Base-by-base conservation (phyloP, 2,329 filamentous ascomycete species). In the Diaporthe citrichinensis region DNA sequence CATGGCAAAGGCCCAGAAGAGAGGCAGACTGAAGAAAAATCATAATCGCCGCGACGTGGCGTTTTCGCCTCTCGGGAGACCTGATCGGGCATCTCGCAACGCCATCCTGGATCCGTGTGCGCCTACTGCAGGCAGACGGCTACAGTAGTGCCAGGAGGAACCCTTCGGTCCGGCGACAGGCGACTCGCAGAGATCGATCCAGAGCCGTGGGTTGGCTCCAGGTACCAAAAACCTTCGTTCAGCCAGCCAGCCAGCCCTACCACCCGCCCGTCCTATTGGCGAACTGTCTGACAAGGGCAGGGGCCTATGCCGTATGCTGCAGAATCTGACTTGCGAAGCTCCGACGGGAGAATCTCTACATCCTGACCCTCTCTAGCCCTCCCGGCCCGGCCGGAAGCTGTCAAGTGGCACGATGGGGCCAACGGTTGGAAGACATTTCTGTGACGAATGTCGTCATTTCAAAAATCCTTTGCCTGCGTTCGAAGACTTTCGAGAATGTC, bases 71-170 rank as follows among this genome's bases (percentile, higher is more conserved):
- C 51, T 34, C 53, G 53, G 39, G 53, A 69, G 17, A 36, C 53
- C 53, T 28, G 20, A 59, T 51, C 69, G 39, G 55, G 55, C 31
- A 44, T 53, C 51, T 46, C 65, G 39, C 49, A 28, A n/a, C 25
- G 25, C 51, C n/a, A 44, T 55, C 49, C 46, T 46, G 39, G n/a
- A 72, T 61, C 53, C 44, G 46, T 46, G 71, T 51, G 7, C 17
- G 14, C 10, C 34, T 62, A 28, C 36, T 44, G 41, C 61, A 39
- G 39, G 28, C 46, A 57, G 39, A 28, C 57, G 44, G 53, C 44
- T 62, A 61, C 71, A 62, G 53, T 74, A 76, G 65, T 59, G 65
- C 31, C 58, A 71, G 62, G 51, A 59, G 31, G 53, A 51, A 74
- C 46, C 72, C 46, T 28, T 53, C 46, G 65, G 20, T 46, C 36